A percentile compares a stretch with the other conserved stretches of the same genome.
Conservation (phyloP, 208 protist genomes). For the Balamuthia mandrillaris region DNA sequence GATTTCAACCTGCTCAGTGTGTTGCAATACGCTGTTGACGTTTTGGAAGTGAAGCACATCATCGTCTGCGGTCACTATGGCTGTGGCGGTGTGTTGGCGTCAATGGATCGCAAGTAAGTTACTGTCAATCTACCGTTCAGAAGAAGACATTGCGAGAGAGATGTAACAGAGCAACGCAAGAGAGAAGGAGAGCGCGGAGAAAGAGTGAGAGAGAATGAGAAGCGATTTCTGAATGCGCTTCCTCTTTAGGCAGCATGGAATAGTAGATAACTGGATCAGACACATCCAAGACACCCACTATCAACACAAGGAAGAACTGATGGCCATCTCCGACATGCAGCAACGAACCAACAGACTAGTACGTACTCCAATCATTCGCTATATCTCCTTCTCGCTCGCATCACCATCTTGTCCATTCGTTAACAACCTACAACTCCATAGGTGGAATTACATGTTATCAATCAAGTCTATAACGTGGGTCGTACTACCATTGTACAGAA, state of each 20-base stretch:
- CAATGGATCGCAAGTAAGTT: conserved; percentile 23
- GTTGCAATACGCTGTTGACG: conserved; percentile 87
- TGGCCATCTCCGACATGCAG: conserved; percentile 7
- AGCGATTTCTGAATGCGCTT: too few species aligned
- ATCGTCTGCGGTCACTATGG: conserved; percentile 89
- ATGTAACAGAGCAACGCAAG: too few species aligned
- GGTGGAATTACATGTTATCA: not conserved
- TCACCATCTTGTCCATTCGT: not conserved
- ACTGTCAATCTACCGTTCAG: too few species aligned
- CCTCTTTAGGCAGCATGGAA: conserved; percentile 32
- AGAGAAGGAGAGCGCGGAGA: too few species aligned
- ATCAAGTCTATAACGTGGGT: conserved; percentile 29
- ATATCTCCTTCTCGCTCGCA: not conserved
- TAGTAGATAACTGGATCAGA: conserved; percentile 58
- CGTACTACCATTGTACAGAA: conserved; percentile 38
- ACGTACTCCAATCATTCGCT: conserved; percentile 39
- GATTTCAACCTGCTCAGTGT: conserved; percentile 86
- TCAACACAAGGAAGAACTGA: conserved; percentile 45
- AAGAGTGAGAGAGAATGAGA: too few species aligned
- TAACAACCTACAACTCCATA: too few species aligned
- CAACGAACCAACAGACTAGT: not conserved
- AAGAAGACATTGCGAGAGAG: too few species aligned
- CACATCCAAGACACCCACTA: conserved; percentile 50
- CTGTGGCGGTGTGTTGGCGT: conserved; percentile 83
- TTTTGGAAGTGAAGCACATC: conserved; percentile 85